Base-by-base conservation (phyloP, 2,329 filamentous ascomycete genomes). In the Ophiognomonia clavigignenti-juglandacearum region DNA sequence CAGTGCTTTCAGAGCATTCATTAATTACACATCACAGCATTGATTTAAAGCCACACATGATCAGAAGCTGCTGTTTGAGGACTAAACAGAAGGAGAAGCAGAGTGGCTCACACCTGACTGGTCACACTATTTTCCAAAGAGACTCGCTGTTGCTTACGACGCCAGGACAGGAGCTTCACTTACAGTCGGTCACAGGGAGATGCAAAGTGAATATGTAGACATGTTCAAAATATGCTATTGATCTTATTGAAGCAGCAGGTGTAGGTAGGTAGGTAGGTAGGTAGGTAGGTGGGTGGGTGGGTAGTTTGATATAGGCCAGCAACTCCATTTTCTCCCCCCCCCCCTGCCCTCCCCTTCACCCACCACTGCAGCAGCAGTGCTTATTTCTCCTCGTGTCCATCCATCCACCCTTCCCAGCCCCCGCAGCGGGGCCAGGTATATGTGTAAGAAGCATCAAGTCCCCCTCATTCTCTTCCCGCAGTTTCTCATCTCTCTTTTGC, bases 211-310 rank as follows among this genome's bases (percentile, higher is more conserved):
- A 4, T 31, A 13, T 5, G n/a, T 13, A 10, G 4, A n/a, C 11
- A 22, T 20, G 10, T 4, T 35, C 27, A 10, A 20, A 34, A 43
- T 32, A 19, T 44, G 26, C 43, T 44, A 40, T 26, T 48, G 46
- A 36, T 43, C 38, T 48, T 44, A 29, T 20, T 36, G 44, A 44
- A 20, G 35, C 34, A 26, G 40, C 39, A 46, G 32, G 43, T 46
- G 29, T 40, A 37, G 32, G 32, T 26, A 48, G 34, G n/a, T 37
- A 35, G 38, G 41, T 39, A 38, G 26, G 32, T 36, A 31, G 16
- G 39, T 19, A n/a, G 6, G 34, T 29, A n/a, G n/a, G n/a, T n/a
- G n/a, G n/a, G n/a, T n/a, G n/a, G n/a, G n/a, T n/a, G n/a, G n/a
- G n/a, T n/a, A n/a, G n/a, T n/a, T n/a, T n/a, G n/a, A n/a, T n/a